Evolutionary conservation across 2,329 filamentous ascomycete species (phyloP).

Genomic region (Coniochaeta sp.): DNA sequence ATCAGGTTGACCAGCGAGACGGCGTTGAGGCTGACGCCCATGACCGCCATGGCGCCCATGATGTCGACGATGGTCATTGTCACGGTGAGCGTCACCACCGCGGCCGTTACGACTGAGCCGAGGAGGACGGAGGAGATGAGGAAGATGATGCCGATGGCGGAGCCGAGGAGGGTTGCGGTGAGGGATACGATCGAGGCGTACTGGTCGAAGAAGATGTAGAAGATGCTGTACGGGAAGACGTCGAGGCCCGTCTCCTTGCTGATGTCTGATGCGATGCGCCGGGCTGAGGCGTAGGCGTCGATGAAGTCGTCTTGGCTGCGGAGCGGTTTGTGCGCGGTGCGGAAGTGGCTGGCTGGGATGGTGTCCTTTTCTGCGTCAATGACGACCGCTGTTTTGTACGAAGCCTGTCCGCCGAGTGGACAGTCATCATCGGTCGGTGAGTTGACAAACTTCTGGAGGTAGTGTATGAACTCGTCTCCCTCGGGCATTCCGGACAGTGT

Average conservation of each 20-base stretch:
- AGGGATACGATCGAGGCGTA: constrained; percentile 79
- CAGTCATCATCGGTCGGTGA: constrained; percentile 77
- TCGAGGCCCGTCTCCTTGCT: constrained; percentile 64
- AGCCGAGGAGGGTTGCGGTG: constrained; percentile 70
- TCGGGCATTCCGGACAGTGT: constrained; percentile 88
- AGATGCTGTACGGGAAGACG: constrained; percentile 93
- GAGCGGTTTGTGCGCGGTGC: constrained; percentile 80
- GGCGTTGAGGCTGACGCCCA: constrained; percentile 84
- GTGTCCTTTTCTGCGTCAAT: constrained; percentile 60
- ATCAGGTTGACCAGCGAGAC: constrained; percentile 93
- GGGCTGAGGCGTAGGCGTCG: constrained; percentile 77
- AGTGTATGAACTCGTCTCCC: constrained; percentile 81
- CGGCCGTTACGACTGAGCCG: constrained; percentile 73
- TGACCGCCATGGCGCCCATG: constrained; percentile 87
- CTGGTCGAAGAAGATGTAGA: constrained; percentile 99
- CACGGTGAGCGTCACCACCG: constrained; percentile 79
- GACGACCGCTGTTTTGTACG: constrained; percentile 79
- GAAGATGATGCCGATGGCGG: constrained; percentile 80
- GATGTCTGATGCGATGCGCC: constrained; percentile 76
- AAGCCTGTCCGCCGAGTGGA: constrained; percentile 78
- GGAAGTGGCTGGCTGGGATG: constrained; percentile 82
- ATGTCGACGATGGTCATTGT: constrained; percentile 93
- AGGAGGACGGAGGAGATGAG: constrained; percentile 71
- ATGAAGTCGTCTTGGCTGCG: constrained; percentile 91
- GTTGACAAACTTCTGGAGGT: constrained; percentile 74